A percentile compares a stretch with the other conserved stretches of the same genome.
These are phyloP conservation scores for Hortiboletus rubellus DNA, from an alignment of 1,284 basidiomycete genomes.

Conservation along the genomic window DNA sequence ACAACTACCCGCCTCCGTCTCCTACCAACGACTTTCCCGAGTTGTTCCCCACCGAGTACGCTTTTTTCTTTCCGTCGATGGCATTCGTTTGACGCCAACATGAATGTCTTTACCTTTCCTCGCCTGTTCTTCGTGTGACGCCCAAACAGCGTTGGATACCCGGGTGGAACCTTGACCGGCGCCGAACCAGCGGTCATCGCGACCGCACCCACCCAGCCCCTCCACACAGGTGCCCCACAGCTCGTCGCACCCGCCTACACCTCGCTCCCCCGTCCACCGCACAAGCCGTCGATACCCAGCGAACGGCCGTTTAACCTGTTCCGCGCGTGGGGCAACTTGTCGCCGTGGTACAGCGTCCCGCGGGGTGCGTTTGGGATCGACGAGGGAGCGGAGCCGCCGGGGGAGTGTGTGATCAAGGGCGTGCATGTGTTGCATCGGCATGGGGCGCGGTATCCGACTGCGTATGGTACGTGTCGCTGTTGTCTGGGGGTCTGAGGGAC, in stretches of 20 bases:
- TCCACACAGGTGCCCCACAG: slow-evolving; percentile 68
- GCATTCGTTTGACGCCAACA: no score
- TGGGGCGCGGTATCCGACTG: slow-evolving; percentile 79
- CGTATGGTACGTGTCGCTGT: slow-evolving; percentile 51
- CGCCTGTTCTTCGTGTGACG: no score
- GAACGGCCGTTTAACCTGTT: slow-evolving; percentile 58
- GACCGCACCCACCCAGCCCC: slow-evolving; percentile 76
- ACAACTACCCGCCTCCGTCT: slow-evolving; percentile 68
- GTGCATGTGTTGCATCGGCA: slow-evolving; percentile 79
- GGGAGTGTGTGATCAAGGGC: slow-evolving; percentile 68
- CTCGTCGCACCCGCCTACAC: slow-evolving; percentile 50
- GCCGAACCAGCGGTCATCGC: slow-evolving; percentile 75
- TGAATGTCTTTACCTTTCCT: background rate
- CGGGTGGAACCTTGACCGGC: slow-evolving; percentile 82
- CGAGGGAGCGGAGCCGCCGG: slow-evolving; percentile 67
- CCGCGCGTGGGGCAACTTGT: slow-evolving; percentile 80
- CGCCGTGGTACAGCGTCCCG: slow-evolving; percentile 82
- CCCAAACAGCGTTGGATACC: slow-evolving; percentile 60
- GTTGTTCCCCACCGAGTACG: slow-evolving; percentile 63
- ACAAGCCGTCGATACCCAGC: slow-evolving; percentile 14
- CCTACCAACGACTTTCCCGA: slow-evolving; percentile 71
- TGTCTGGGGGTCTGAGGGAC: background rate
- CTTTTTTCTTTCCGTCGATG: background rate
- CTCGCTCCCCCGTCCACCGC: slow-evolving; percentile 13
- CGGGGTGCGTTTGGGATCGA: slow-evolving; percentile 69